Base-by-base conservation (phyloP, 1,284 basidiomycete species). In the Cystobasidiaceae sp. region DNA sequence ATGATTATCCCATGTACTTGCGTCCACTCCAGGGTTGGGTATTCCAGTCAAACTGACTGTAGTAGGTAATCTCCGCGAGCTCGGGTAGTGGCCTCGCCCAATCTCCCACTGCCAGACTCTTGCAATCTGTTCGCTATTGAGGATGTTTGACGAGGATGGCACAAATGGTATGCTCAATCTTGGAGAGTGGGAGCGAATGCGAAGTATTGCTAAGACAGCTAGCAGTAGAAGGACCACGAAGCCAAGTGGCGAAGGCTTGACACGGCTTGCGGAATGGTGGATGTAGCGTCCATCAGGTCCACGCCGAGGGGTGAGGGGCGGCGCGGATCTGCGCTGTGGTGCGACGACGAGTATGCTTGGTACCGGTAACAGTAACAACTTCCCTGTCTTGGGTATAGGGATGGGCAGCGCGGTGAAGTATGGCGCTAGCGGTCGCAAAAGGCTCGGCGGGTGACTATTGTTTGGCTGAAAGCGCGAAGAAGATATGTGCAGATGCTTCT, bases 31-130 rank as follows among this genome's bases (percentile, higher is more conserved):
- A 11, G 63, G 48, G 30, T 56, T 58, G 33, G 25, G 48, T 44
- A 57, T 46, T 2, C 61, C 61, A 34, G 59, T 28, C 9, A 70
- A 52, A 21, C 54, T 49, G 11, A 68, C 48, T 15, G 57, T 45
- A 25, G 49, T 63, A 13, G 67, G 67, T 23, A 70, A 66, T 21
- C 64, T 37, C 64, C 83, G 81, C 57, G 83, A 81, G 76, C 88
- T 90, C 1, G 93, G 92, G 78, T 92, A 91, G 77, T 94, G 90
- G 0, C 93, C 93, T 71, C 89, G 88, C 45, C 83, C 79, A 62
- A 96, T 83, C 78, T 97, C 92, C 91, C 91, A 96, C 70, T 87
- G 81, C 92, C 92, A 96, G 77, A 97, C 88, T 71, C 85, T 82
- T 70, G 86, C 86, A 41, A 93, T 74, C 74, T 94, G 90, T 57